Percentiles rank a stretch among this genome's conserved stretches.
phyloP scores from a whole-genome alignment of 352 stramenopile genomes.

The Phytophthora pistaciae region DNA sequence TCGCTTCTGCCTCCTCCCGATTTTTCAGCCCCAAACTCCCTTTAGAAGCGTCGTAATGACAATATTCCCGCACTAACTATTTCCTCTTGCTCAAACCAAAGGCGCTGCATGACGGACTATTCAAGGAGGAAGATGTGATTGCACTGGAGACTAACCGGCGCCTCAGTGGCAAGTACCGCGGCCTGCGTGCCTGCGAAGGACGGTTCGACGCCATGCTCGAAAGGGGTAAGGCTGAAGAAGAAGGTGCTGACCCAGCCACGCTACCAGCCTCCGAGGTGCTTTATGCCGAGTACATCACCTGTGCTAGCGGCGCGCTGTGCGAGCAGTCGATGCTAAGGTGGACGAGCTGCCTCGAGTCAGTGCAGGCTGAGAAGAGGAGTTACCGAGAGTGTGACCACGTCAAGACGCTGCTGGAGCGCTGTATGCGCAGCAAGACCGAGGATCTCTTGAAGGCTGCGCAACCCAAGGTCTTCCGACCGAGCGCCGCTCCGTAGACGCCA shows the following conservation, averaged over 20 bases:
- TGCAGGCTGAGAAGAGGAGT: slow-evolving; percentile 44
- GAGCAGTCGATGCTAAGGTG: slow-evolving; percentile 58
- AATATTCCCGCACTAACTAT: slow-evolving; percentile 12
- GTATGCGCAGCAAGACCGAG: slow-evolving; percentile 72
- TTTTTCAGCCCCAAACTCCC: slow-evolving; percentile 5
- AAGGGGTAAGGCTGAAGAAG: slow-evolving; percentile 20
- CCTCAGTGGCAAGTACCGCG: slow-evolving; percentile 51
- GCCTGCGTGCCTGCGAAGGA: slow-evolving; percentile 61
- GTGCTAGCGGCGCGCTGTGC: slow-evolving; percentile 60
- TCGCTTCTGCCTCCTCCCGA: slow-evolving; percentile 8
- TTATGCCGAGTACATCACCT: slow-evolving; percentile 78
- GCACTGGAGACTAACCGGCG: slow-evolving; percentile 52
- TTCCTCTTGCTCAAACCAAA: slow-evolving; percentile 12
- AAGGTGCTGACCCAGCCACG: slow-evolving; percentile 7
- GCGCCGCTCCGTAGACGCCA: slow-evolving; percentile 26
- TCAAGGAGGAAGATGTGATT: slow-evolving; percentile 50
- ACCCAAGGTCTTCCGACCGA: slow-evolving; percentile 65
- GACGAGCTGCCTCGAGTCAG: slow-evolving; percentile 59
- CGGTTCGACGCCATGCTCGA: slow-evolving; percentile 61
- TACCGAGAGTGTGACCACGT: slow-evolving; percentile 55
- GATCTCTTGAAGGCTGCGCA: slow-evolving; percentile 71
- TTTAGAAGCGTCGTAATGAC: background rate
- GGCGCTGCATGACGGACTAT: slow-evolving; percentile 53
- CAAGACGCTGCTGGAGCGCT: slow-evolving; percentile 80
- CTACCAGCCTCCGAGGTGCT: slow-evolving; percentile 47